These are phyloP conservation scores for Breviolum minutum DNA, from an alignment of 73 alveolate species.

Conservation along the genomic window DNA sequence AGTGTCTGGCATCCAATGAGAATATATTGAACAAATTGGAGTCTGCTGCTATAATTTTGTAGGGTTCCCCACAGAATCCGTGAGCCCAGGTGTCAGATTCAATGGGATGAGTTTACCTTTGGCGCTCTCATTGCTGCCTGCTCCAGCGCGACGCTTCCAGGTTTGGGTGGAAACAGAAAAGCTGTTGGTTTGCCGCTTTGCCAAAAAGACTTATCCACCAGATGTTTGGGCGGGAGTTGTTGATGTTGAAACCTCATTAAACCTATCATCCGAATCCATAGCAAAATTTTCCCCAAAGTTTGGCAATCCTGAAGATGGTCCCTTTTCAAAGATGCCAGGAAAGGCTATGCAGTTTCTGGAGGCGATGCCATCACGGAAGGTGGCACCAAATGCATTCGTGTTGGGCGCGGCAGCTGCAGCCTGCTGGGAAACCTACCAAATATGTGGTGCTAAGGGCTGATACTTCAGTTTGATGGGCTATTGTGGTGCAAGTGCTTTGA, in stretches of 20 bases:
- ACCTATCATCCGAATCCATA: neutral
- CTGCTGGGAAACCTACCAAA: neutral
- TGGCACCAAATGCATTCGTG: conserved; percentile 3
- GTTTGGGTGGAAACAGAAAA: neutral
- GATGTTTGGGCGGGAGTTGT: neutral
- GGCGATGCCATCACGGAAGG: neutral
- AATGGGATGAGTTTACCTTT: conserved; percentile 25
- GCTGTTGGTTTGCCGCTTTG: too few species aligned
- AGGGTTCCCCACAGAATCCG: neutral
- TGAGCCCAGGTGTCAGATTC: neutral
- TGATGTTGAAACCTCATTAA: neutral
- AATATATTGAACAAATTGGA: neutral
- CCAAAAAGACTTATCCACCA: neutral
- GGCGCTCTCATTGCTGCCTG: conserved; percentile 24
- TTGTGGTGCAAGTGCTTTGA: too few species aligned
- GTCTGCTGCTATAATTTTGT: neutral
- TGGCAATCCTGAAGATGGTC: neutral
- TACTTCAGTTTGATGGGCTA: neutral
- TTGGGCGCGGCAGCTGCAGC: conserved; percentile 40
- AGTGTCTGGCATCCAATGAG: too few species aligned
- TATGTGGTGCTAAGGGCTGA: too few species aligned
- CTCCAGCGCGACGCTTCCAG: conserved; percentile 16
- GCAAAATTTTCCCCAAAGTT: neutral
- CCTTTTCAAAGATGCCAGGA: neutral
- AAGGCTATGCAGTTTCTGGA: conserved; percentile 19